These are phyloP conservation scores for Castanea crenata DNA, from an alignment of 306 rosid genomes.

Conservation along the genomic window DNA sequence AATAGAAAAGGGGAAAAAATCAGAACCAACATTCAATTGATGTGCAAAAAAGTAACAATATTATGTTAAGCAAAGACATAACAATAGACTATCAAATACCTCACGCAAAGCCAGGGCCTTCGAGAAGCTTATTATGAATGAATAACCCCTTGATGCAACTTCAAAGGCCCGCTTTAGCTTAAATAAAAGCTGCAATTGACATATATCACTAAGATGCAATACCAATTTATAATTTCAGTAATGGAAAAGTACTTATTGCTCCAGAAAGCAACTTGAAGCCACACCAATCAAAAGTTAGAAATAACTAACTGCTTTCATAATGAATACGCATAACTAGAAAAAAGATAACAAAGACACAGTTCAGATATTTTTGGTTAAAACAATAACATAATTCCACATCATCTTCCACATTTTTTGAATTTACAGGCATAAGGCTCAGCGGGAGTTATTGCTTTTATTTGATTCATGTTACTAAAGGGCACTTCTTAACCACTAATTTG, in stretches of 20 bases:
- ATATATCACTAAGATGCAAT: conserved; percentile 11
- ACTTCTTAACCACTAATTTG: too few species aligned
- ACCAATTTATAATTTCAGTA: neutral
- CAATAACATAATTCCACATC: neutral
- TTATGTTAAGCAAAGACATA: conserved; percentile 11
- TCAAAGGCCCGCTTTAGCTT: conserved; percentile 87
- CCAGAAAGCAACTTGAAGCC: neutral
- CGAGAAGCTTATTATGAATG: conserved; percentile 90
- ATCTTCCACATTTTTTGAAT: conserved; percentile 5
- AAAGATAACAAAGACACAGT: neutral
- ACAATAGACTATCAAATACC: conserved; percentile 51
- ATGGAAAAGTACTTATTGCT: neutral
- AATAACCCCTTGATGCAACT: conserved; percentile 91
- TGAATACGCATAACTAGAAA: neutral
- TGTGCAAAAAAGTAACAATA: conserved; percentile 14
- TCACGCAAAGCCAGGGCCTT: conserved; percentile 75
- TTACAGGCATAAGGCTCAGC: neutral
- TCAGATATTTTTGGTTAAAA: conserved; percentile 7
- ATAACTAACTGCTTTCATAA: neutral
- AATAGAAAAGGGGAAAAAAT: neutral
- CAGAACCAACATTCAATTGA: conserved; percentile 23
- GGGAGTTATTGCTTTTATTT: too few species aligned
- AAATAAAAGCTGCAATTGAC: conserved; percentile 75
- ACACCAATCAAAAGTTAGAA: neutral
- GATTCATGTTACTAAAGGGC: too few species aligned